Base-by-base conservation (phyloP, 805 yeast species). In the Yamadazyma olivae region DNA sequence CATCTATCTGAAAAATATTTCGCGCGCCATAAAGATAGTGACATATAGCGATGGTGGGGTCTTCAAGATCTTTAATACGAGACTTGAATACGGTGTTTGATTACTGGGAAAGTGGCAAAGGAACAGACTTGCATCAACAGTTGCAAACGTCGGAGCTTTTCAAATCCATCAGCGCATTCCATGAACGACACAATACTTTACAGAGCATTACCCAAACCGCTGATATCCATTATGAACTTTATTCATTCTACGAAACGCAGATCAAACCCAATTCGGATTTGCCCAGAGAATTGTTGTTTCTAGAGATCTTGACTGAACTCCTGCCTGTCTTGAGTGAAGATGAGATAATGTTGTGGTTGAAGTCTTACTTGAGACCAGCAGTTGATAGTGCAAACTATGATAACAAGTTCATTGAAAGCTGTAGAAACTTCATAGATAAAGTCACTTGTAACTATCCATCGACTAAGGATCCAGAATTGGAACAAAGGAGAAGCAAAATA, bases 301-400 rank as follows among this genome's bases (percentile, higher is more conserved):
- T 73, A 17, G 65, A 63, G 30, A 49, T 68, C 1, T 55, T 73
- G n/a, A 49, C 45, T 2, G 51, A 51, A 20, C 43, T 71, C 10
- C 51, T 57, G 35, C 61, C 65, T 1, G 58, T 55, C 14, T 33
- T 49, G 6, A 51, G 68, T 4, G 49, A 50, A 8, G 54, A 57
- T 8, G 67, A 61, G 25, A 51, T 74, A 7, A 43, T 51, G 16
- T 51, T 61, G 26, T 81, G 86, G 85, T 61, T 75, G 32, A 56
- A 61, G 19, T 61, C 70, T 23, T 70, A 76, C 39, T 48, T 70
- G 9, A 59, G 59, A 9, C 74, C 76, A 0, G 79, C 83, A 0
- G 58, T 79, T 3, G 81, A 80, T 46, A 75, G 83, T 23, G 79
- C 82, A 0, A 81, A 84, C 2, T 61, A 57, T 35, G 68, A 64